phyloP scores from a whole-genome alignment of 2,329 filamentous ascomycete species.

The Pseudonectria foliicola region DNA sequence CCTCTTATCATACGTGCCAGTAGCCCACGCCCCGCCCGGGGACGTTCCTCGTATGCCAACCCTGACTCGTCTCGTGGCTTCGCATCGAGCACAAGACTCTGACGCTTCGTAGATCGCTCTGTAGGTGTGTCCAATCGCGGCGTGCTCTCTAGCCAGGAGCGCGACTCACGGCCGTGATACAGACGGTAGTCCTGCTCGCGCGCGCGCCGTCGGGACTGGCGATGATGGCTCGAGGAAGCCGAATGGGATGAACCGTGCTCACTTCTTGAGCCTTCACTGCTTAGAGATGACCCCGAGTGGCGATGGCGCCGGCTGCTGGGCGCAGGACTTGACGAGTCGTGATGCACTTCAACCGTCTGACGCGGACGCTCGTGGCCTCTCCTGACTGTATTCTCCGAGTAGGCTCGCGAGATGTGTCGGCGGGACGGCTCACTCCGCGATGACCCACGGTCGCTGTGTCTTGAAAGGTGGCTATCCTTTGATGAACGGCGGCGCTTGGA shows the following conservation, averaged over 20 bases:
- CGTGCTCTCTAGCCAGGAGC: conserved; percentile 7
- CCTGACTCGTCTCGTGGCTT: conserved; percentile 7
- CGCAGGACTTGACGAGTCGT: conserved; percentile 13
- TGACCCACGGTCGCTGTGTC: conserved; percentile 4
- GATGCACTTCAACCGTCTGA: conserved; percentile 3
- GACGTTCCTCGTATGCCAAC: conserved; percentile 17
- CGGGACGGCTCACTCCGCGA: conserved; percentile 11
- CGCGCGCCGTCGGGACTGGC: conserved; percentile 5
- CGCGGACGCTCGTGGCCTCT: conserved; percentile 11
- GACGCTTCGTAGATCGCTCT: conserved; percentile 9
- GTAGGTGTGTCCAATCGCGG: conserved; percentile 6
- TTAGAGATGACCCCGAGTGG: conserved; percentile 10
- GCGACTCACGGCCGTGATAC: conserved; percentile 19
- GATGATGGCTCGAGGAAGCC: conserved; percentile 3
- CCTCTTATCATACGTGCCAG: conserved; percentile 7
- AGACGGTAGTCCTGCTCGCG: conserved; percentile 23
- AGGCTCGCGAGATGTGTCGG: conserved; percentile 9
- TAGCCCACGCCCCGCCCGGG: conserved; percentile 11
- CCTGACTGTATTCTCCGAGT: conserved; percentile 12
- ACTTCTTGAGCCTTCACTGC: conserved; percentile 6
- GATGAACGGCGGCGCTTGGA: conserved; percentile 12
- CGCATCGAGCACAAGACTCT: conserved; percentile 12
- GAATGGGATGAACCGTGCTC: conserved; percentile 3
- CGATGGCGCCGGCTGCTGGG: conserved; percentile 13
- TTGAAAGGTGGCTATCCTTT: conserved; percentile 8